Percentiles rank a stretch among this genome's conserved stretches.
phyloP scores from a whole-genome alignment of 352 stramenopile genomes.

The Stephanocyclus meneghinianus region DNA sequence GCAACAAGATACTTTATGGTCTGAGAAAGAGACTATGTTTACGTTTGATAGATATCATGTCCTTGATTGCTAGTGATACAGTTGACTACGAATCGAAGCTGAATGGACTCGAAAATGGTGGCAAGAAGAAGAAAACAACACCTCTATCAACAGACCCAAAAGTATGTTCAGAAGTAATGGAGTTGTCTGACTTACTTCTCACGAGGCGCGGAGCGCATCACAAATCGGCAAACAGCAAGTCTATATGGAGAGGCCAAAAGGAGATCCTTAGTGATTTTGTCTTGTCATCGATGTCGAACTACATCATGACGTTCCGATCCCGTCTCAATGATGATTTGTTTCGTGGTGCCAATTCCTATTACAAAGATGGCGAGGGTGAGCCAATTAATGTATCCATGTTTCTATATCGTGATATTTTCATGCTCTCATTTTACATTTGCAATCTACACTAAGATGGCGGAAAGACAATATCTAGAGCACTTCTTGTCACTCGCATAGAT shows the following conservation, averaged over 20 bases:
- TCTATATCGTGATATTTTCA: neutral
- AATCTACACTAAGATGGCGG: conserved; percentile 51
- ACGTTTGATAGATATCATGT: conserved; percentile 62
- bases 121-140: conserved; percentile 19
- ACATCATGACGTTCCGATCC: conserved; percentile 20
- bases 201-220: conserved; percentile 66
- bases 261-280: conserved; percentile 72
- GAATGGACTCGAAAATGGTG: conserved; percentile 18
- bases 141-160: conserved; percentile 72
- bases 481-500: conserved; percentile 71
- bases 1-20: conserved; percentile 41
- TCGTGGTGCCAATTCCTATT: conserved; percentile 35
- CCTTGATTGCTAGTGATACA: conserved; percentile 73
- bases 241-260: conserved; percentile 80
- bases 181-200: conserved; percentile 70
- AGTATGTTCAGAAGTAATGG: conserved; percentile 75
- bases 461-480: conserved; percentile 67
- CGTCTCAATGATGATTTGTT: conserved; percentile 24
- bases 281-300: conserved; percentile 56
- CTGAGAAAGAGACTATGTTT: conserved; percentile 58
- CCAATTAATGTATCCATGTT: neutral
- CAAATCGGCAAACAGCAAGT: conserved; percentile 60
- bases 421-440: neutral
- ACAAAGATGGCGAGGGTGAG: conserved; percentile 76
- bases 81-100: conserved; percentile 52